These are phyloP conservation scores for Orobanche coerulescens DNA, from an alignment of 257 asterid species.

Conservation along the genomic window DNA sequence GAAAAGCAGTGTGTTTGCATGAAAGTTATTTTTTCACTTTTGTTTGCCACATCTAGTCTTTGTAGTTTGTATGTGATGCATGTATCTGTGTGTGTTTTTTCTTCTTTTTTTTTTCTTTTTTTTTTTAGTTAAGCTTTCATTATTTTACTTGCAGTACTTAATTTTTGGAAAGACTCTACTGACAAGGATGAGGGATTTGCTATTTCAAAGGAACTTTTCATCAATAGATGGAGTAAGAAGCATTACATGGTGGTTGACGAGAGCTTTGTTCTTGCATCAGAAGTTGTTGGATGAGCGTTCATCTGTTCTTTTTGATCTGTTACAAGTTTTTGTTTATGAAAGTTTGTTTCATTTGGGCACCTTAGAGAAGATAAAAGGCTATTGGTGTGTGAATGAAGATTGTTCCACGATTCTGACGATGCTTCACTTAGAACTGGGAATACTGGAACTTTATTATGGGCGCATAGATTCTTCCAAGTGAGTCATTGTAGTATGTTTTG, in stretches of 20 bases:
- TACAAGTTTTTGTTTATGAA: slow-evolving; percentile 61
- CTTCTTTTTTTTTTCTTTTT: not conserved
- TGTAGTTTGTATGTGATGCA: not conserved
- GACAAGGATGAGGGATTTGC: slow-evolving; percentile 56
- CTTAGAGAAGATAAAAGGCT: slow-evolving; percentile 42
- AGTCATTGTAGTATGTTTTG: slow-evolving; percentile 23
- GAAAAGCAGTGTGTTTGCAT: not conserved
- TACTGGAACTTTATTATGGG: slow-evolving; percentile 69
- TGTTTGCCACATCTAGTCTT: not conserved
- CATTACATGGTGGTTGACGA: slow-evolving; percentile 83
- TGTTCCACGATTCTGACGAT: slow-evolving; percentile 41
- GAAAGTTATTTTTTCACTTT: not conserved
- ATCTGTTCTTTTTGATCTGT: slow-evolving; percentile 68
- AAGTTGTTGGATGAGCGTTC: slow-evolving; percentile 71
- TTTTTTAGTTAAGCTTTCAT: slow-evolving; percentile 14
- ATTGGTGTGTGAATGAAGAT: slow-evolving; percentile 44
- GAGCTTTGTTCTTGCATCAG: slow-evolving; percentile 80
- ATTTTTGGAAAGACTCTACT: slow-evolving; percentile 67
- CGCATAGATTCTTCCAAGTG: slow-evolving; percentile 81
- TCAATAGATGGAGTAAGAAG: slow-evolving; percentile 48
- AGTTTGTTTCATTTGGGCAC: slow-evolving; percentile 50
- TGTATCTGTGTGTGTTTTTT: not conserved
- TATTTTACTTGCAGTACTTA: slow-evolving; percentile 55
- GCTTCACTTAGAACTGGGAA: slow-evolving; percentile 80
- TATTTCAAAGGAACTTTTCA: slow-evolving; percentile 39